Evolutionary conservation across 2,329 filamentous ascomycete genomes (phyloP).

Genomic region (Aspergillus fischeri): DNA sequence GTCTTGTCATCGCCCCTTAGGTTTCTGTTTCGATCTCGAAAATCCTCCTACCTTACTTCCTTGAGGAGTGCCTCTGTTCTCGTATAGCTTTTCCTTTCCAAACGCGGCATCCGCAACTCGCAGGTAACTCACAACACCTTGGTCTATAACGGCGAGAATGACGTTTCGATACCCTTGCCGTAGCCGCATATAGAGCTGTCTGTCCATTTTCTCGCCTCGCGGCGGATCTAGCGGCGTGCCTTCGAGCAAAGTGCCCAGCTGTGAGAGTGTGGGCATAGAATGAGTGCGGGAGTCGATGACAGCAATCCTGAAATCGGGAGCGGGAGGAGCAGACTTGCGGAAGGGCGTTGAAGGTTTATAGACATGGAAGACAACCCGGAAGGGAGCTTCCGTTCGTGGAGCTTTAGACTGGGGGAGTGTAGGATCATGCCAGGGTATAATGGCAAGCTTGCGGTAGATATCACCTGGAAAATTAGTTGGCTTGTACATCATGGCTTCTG

Average conservation of each 20-base stretch:
- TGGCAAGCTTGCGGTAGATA: slow-evolving; percentile 71
- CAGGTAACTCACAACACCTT: slow-evolving; percentile 85
- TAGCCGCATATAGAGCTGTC: slow-evolving; percentile 67
- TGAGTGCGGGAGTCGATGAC: slow-evolving; percentile 70
- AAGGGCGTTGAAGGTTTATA: slow-evolving; percentile 72
- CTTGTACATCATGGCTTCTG: not conserved
- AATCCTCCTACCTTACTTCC: slow-evolving; percentile 28
- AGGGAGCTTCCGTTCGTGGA: slow-evolving; percentile 48
- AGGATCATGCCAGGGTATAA: slow-evolving; percentile 69
- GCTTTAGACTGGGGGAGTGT: slow-evolving; percentile 23
- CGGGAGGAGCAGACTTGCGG: slow-evolving; percentile 72
- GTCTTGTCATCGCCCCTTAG: slow-evolving; percentile 28
- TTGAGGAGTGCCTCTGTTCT: slow-evolving; percentile 32
- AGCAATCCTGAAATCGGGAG: slow-evolving; percentile 79
- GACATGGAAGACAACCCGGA: slow-evolving; percentile 72
- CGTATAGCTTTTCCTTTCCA: slow-evolving; percentile 67
- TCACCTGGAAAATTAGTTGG: slow-evolving; percentile 46
- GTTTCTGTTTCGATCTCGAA: slow-evolving; percentile 24
- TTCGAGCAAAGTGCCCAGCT: slow-evolving; percentile 68
- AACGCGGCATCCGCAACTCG: slow-evolving; percentile 77
- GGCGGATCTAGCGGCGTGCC: slow-evolving; percentile 68
- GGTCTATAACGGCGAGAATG: slow-evolving; percentile 81
- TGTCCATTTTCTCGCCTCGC: slow-evolving; percentile 43
- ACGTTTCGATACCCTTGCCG: slow-evolving; percentile 83
- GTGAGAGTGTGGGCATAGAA: slow-evolving; percentile 65